These are phyloP conservation scores for Colletotrichum truncatum DNA, from an alignment of 2,329 filamentous ascomycete species.

Conservation along the genomic window DNA sequence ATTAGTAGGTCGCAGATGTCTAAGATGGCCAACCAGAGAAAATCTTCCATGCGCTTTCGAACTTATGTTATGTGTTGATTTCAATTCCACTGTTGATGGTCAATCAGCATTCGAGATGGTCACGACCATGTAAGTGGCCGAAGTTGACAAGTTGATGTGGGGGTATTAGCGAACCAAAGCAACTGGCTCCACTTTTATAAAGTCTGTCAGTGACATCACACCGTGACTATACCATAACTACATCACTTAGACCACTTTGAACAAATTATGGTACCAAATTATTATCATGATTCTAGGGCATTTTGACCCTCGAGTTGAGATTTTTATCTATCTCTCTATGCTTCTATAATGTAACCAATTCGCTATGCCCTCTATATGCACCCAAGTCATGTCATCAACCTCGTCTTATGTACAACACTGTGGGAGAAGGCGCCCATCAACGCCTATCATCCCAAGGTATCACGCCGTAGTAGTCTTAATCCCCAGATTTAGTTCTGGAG, in stretches of 20 bases:
- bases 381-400: slow-evolving; percentile 22
- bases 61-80: background rate
- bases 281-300: background rate
- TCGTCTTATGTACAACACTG: slow-evolving; percentile 16
- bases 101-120: background rate
- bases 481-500: slow-evolving; percentile 48
- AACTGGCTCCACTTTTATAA: background rate
- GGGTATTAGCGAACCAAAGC: background rate
- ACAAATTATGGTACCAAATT: background rate
- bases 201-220: slow-evolving; percentile 17
- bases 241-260: background rate
- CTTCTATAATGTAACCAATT: slow-evolving; percentile 24
- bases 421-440: background rate
- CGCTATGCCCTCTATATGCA: slow-evolving; percentile 24
- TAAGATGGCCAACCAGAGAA: background rate
- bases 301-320: background rate
- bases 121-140: background rate
- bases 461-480: background rate
- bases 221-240: background rate
- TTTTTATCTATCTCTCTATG: slow-evolving; percentile 7
- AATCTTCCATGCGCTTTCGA: background rate
- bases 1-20: background rate
- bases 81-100: background rate
- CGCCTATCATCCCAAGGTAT: background rate
- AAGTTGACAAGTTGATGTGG: background rate